Evolutionary conservation across 1,284 basidiomycete species (phyloP), one percentile per base, ranked within the genome.

Genomic region (Prillingera fragicola): DNA sequence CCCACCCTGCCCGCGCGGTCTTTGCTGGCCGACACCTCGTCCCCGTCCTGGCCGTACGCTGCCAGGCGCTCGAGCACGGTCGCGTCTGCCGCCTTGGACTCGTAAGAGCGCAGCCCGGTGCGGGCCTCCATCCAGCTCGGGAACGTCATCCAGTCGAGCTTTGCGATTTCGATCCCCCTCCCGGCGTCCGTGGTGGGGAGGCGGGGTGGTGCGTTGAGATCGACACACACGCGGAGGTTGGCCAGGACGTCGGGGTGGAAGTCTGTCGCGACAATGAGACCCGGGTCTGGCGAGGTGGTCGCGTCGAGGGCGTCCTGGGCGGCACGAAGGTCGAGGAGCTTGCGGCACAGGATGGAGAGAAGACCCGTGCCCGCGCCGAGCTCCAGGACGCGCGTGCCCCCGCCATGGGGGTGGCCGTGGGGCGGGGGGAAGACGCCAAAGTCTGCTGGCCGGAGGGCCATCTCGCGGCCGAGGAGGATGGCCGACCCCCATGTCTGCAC

Each of bases 401-500:
- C 42, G 8, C 43, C 28, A 14, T 81, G 62, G 3, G 59, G 43
- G n/a, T 34, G 42, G 19, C 21, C 5, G 12, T 18, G 13, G 5
- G 26, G 34, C n/a, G 26, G 26, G 4, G 48, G 42, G 46, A 60
- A 61, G 12, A 69, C 45, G 8, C 61, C 66, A 41, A 65, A 68
- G 15, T 55, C 48, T 1, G 46, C 59, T 0, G 86, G 85, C 21
- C 75, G 63, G 17, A 81, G 75, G 1, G 79, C 77, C 40, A 92
- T 79, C 69, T 83, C 78, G 58, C 89, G 82, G 0, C 87, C 80
- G 31, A 94, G 76, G 5, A 92, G 79, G 54, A 85, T 88, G 1
- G 87, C 84, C 5, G 81, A 80, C 2, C 88, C 89, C 90, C 89
- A 94, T 0, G 89, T 94, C 68, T 92, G 88, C 15, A 87, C 83